Evolutionary conservation across 305 asterid genomes (phyloP), one percentile per base, ranked within the genome.

Genomic region (Fraxinus ornus): DNA sequence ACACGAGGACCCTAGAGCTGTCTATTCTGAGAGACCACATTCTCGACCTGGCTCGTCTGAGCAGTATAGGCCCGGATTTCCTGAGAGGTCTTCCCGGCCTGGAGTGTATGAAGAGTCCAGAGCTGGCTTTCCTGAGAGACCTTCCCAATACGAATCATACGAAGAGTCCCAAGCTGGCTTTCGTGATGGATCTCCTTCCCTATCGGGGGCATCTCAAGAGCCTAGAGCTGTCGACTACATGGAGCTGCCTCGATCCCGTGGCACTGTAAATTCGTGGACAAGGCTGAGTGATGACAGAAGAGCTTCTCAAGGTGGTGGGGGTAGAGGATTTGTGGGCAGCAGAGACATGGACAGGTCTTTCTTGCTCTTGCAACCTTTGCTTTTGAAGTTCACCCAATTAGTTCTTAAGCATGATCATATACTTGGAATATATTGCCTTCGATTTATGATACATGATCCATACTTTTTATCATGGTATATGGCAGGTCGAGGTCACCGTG

Each of bases 181-280:
- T 87, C 66, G 87, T 55, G 85, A 82, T 37, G 78, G 88, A 82
- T 80, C 87, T 17, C 28, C 82, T 15, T 82, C 81, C 60, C 76
- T 62, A 24, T 75, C 83, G 70, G 91, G 88, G 84, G 85, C 83
- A 26, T 84, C 79, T 82, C 86, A 85, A 80, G 93, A 92, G 60
- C 82, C 87, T 44, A 88, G 96, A 88, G 86, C 82, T 60, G 83
- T 81, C 22, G 95, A 92, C 44, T 89, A 86, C 86, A 89, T 85
- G 80, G 98, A 91, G 44, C 90, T 97, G 86, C 94, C 98, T 84
- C 91, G 91, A 79, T 94, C 98, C 9, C 99, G 92, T 80, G 98
- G 98, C 82, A 60, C 88, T 79, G 88, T 73, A 81, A 91, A 88
- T 87, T 86, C 92, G 49, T 90, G 92, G 91, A 10, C 90, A 26